Conservation (phyloP, 306 rosid species). For the Quercus parvula region DNA sequence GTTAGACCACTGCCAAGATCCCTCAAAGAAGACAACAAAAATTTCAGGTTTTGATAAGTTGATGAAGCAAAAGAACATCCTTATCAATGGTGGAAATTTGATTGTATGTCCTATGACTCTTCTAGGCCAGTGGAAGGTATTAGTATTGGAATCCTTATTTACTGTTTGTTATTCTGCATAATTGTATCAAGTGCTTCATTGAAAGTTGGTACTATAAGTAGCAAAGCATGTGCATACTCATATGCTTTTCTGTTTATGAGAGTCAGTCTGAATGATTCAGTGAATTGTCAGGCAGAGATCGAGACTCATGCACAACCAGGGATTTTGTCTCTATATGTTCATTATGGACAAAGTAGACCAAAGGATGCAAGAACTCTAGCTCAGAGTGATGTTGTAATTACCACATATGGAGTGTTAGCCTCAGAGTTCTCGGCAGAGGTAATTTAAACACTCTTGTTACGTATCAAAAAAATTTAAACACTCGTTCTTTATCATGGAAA, state of each 20-base stretch:
- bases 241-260: conserved; percentile 1
- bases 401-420: conserved; percentile 84
- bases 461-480: too few species aligned
- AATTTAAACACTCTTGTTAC: conserved; percentile 26
- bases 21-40: conserved; percentile 45
- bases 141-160: background rate
- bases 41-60: conserved; percentile 68
- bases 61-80: conserved; percentile 44
- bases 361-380: conserved; percentile 75
- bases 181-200: conserved; percentile 22
- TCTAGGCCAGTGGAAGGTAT: conserved; percentile 97
- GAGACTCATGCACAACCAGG: conserved; percentile 82
- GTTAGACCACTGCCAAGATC: conserved; percentile 27
- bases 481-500: background rate
- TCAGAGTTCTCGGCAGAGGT: conserved; percentile 89
- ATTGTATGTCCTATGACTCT: conserved; percentile 94
- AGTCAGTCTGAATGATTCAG: conserved; percentile 28
- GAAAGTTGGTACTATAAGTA: conserved; percentile 4
- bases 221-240: conserved; percentile 7
- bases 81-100: conserved; percentile 71
- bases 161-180: conserved; percentile 8
- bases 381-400: conserved; percentile 78
- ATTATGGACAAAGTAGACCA: conserved; percentile 88
- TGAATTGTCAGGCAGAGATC: conserved; percentile 75
- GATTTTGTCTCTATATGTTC: conserved; percentile 69